A percentile compares a stretch with the other conserved stretches of the same genome.
phyloP scores from a whole-genome alignment of 2,329 filamentous ascomycete genomes.

The Arthrobotrys musiformis region DNA sequence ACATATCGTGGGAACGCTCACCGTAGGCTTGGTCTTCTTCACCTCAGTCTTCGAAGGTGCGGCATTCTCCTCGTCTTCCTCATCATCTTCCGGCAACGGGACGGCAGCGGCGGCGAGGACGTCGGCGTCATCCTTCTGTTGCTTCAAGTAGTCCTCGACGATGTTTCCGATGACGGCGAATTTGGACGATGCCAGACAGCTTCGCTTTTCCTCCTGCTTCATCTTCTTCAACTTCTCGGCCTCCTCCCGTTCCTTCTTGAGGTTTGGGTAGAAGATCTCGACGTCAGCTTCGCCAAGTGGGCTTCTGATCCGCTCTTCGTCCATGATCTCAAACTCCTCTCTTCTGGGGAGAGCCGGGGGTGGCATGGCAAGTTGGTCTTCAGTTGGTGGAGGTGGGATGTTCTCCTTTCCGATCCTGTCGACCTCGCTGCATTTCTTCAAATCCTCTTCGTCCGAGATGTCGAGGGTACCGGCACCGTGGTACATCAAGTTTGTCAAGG shows the following conservation, averaged over 20 bases:
- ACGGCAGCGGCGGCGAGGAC: conserved; percentile 26
- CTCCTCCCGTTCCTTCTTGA: conserved; percentile 48
- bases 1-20: conserved; percentile 12
- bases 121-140: conserved; percentile 8
- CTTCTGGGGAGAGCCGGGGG: conserved; percentile 25
- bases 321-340: conserved; percentile 36
- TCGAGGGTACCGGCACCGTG: conserved; percentile 88
- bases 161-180: conserved; percentile 49
- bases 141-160: conserved; percentile 38
- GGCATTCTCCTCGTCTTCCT: conserved; percentile 16
- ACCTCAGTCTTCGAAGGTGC: not conserved
- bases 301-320: conserved; percentile 40
- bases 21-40: not conserved
- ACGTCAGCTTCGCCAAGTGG: conserved; percentile 50
- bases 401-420: conserved; percentile 83
- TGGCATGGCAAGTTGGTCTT: conserved; percentile 55
- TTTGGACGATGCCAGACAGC: conserved; percentile 26
- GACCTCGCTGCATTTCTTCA: conserved; percentile 68
- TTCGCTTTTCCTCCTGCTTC: conserved; percentile 26
- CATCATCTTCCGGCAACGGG: conserved; percentile 37
- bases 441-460: conserved; percentile 88
- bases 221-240: conserved; percentile 31
- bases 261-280: conserved; percentile 49
- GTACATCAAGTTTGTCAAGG: conserved; percentile 91
- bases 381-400: conserved; percentile 72